These are phyloP conservation scores for Fusarium nodosum DNA, from an alignment of 2,329 filamentous ascomycete genomes.

Conservation along the genomic window DNA sequence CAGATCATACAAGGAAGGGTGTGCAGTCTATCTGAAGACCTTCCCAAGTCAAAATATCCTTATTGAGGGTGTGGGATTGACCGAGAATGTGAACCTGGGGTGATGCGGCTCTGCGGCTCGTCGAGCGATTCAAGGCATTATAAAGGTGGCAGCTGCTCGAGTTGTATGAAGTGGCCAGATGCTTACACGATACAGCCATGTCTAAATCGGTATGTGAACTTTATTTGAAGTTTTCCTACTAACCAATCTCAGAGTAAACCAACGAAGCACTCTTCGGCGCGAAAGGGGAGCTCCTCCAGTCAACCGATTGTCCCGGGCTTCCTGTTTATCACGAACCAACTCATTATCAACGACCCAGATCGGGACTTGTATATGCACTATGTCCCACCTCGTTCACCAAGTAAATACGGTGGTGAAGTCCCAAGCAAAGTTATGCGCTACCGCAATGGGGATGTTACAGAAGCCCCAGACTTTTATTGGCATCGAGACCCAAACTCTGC, in stretches of 20 bases:
- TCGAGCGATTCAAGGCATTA: constrained; percentile 19
- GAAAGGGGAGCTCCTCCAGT: constrained; percentile 27
- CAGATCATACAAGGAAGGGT: constrained; percentile 13
- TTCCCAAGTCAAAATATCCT: constrained; percentile 7
- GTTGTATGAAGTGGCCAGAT: neutral
- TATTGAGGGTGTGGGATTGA: constrained; percentile 31
- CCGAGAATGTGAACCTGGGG: constrained; percentile 39
- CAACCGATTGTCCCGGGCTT: constrained; percentile 48
- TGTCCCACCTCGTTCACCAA: constrained; percentile 49
- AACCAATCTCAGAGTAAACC: constrained; percentile 30
- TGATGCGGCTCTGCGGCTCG: constrained; percentile 42
- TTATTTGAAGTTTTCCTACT: neutral
- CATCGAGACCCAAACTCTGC: neutral
- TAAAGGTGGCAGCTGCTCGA: constrained; percentile 34
- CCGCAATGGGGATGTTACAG: constrained; percentile 48
- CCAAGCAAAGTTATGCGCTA: constrained; percentile 57
- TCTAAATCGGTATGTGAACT: constrained; percentile 22
- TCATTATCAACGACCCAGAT: constrained; percentile 41
- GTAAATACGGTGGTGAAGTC: constrained; percentile 48
- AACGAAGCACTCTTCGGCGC: constrained; percentile 10
- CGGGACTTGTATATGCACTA: constrained; percentile 42
- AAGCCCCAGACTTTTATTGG: constrained; percentile 46
- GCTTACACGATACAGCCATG: constrained; percentile 13
- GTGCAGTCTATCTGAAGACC: neutral
- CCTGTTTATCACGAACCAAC: constrained; percentile 58